A percentile compares a stretch with the other conserved stretches of the same genome.
phyloP scores from a whole-genome alignment of 257 asterid genomes.

The Plectranthus barbatus region DNA sequence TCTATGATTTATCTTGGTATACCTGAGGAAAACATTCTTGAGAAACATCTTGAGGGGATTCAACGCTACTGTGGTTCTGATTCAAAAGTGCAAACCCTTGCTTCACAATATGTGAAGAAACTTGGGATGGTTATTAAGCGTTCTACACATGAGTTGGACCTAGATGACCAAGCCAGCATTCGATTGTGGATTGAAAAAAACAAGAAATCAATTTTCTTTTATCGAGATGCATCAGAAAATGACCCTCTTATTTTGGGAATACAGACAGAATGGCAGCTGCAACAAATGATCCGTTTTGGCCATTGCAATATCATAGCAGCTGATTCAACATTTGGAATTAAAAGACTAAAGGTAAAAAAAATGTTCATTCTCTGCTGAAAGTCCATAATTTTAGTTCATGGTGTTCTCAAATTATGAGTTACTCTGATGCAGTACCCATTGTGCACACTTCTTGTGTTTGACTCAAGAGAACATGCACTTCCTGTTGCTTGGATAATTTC shows the following conservation, averaged over 20 bases:
- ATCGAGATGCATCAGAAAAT: constrained; percentile 66
- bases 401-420: constrained; percentile 24
- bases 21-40: constrained; percentile 90
- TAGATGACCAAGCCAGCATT: constrained; percentile 89
- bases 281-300: constrained; percentile 96
- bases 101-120: constrained; percentile 89
- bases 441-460: constrained; percentile 92
- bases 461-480: constrained; percentile 96
- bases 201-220: constrained; percentile 77
- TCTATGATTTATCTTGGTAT: constrained; percentile 96
- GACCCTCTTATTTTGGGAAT: constrained; percentile 83
- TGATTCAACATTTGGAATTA: constrained; percentile 89
- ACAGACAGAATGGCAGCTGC: constrained; percentile 99
- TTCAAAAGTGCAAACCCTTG: constrained; percentile 53
- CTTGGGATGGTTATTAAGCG: constrained; percentile 93
- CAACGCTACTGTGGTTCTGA: constrained; percentile 88
- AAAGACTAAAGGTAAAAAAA: constrained; percentile 67
- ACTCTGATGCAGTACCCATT: constrained; percentile 67
- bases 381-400: neutral
- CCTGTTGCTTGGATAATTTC: constrained; percentile 98
- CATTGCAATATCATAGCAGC: constrained; percentile 70
- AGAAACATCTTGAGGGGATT: constrained; percentile 93
- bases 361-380: neutral
- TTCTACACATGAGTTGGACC: constrained; percentile 90
- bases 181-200: constrained; percentile 85